Percentiles rank a stretch among this genome's conserved stretches.
phyloP scores from a whole-genome alignment of 306 rosid species.

The Begonia peltatifolia region DNA sequence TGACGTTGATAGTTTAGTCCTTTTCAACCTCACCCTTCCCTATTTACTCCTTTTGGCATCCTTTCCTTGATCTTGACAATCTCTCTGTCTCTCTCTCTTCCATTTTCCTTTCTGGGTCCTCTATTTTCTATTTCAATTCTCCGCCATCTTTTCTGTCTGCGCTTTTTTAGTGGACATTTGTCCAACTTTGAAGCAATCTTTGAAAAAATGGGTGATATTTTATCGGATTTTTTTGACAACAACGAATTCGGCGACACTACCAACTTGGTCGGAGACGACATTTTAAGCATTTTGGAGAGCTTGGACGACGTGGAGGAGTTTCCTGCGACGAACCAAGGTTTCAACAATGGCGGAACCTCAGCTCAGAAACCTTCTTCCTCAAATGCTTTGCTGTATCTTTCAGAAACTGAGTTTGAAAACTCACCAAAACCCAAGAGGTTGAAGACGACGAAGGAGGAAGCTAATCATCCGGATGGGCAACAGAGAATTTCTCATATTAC shows the following conservation, averaged over 20 bases:
- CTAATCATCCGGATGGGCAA: conserved; percentile 27
- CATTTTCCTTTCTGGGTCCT: background rate
- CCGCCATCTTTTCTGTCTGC: background rate
- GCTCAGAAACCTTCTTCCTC: too few species aligned
- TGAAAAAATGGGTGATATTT: conserved; percentile 7
- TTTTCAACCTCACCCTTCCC: conserved; percentile 27
- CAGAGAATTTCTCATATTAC: conserved; percentile 37
- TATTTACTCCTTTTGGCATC: conserved; percentile 13
- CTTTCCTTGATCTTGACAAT: background rate
- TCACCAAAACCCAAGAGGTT: conserved; percentile 40
- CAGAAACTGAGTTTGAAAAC: conserved; percentile 42
- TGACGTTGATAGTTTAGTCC: conserved; percentile 49
- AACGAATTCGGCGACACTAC: conserved; percentile 10
- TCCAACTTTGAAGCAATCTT: background rate
- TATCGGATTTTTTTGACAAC: conserved; percentile 3
- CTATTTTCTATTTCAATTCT: too few species aligned
- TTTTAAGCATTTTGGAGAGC: conserved; percentile 60
- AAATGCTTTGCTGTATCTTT: background rate
- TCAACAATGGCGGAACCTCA: too few species aligned
- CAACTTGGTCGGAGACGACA: conserved; percentile 23
- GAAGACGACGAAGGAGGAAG: conserved; percentile 28
- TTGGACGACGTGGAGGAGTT: conserved; percentile 43
- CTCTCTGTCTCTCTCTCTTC: background rate
- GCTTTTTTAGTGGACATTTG: background rate
- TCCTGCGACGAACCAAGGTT: conserved; percentile 10